phyloP scores from a whole-genome alignment of 75 land plant species.

The Adiantum capillusveneris region DNA sequence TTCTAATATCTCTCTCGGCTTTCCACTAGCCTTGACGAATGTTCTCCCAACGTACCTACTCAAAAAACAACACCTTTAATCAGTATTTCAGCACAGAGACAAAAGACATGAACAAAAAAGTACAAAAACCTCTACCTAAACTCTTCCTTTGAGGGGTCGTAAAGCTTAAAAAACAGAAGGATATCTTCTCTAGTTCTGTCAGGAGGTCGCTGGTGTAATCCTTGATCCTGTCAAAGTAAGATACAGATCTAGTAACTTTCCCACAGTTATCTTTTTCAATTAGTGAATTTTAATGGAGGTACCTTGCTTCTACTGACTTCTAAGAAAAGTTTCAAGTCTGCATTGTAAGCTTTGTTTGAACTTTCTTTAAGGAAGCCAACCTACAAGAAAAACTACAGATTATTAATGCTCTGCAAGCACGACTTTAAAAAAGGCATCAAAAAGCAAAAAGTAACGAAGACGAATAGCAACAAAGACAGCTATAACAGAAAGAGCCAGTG shows the following conservation, averaged over 20 bases:
- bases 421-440: too few relatives aligned
- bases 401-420: too few relatives aligned
- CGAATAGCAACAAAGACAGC: too few relatives aligned
- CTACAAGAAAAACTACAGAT: constrained; percentile 18
- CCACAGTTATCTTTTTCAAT: too few relatives aligned
- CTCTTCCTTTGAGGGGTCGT: constrained; percentile 33
- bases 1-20: constrained; percentile 33
- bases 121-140: constrained; percentile 22
- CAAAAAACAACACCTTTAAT: neutral
- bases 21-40: constrained; percentile 38
- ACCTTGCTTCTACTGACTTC: constrained; percentile 41
- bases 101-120: constrained; percentile 1
- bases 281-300: too few relatives aligned
- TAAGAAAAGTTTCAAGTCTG: constrained; percentile 59
- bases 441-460: too few relatives aligned
- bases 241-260: too few relatives aligned
- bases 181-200: constrained; percentile 40
- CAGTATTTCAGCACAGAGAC: neutral
- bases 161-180: constrained; percentile 39
- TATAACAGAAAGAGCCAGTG: too few relatives aligned
- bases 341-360: constrained; percentile 57
- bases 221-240: neutral
- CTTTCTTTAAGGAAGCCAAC: constrained; percentile 64
- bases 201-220: constrained; percentile 17
- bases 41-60: constrained; percentile 38